Evolutionary conservation across 306 rosid genomes (phyloP), one percentile per base, ranked within the genome.

Genomic region (Cicer arietinum): DNA sequence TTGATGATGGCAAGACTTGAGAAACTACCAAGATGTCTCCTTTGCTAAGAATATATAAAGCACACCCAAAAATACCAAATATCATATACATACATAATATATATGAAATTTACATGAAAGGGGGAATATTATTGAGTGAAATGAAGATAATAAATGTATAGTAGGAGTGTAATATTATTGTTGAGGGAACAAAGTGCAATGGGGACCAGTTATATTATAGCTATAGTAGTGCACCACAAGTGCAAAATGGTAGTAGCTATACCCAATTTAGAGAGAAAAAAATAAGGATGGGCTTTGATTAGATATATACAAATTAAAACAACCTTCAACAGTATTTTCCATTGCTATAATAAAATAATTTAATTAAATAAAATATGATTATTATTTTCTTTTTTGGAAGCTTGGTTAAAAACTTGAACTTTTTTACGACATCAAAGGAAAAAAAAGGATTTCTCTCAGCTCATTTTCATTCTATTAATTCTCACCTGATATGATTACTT

Each of bases 211-310:
- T 77, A 67, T 6, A 51, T 62, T 77, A 67, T 6, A 51, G 78
- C 81, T 81, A 25, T 25, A 86, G 77, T 81, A 86, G 87, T 90
- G 94, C 91, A 90, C 88, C 88, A 82, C 88, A 82, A 83, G 87
- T 80, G 68, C 85, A 67, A 79, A 86, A 7, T 61, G 75, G 68
- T 86, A 83, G 92, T 76, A 25, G 35, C 35, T 25, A 25, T 79
- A 79, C 83, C 85, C 65, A 82, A 80, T 82, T 82, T 84, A 51
- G 78, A 87, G 85, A 75, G 71, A 77, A 74, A 30, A 69, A 57
- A 74, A 71, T 18, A 65, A 57, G 41, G 18, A 61, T 62, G 59
- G 35, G 9, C 59, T 62, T 74, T 77, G 73, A 78, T 52, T 79
- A 63, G 16, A 72, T 16, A 78, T 71, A 68, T 61, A 78, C 73